Evolutionary conservation across 2,329 filamentous ascomycete genomes (phyloP).

Genomic region (Zasmidium citrigriseum): DNA sequence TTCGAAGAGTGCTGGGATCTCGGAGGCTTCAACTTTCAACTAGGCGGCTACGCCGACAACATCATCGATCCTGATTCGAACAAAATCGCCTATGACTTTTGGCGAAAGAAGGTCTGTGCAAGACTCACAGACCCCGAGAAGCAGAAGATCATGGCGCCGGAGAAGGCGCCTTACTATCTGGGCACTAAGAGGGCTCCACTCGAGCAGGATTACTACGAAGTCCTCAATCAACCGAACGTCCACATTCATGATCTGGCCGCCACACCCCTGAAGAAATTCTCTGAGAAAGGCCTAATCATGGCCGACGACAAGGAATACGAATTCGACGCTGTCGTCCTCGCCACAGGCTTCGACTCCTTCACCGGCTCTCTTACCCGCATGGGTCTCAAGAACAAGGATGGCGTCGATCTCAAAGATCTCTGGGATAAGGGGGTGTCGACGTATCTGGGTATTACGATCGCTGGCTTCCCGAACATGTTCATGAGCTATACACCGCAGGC

Average conservation of each 20-base stretch:
- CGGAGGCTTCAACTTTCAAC: constrained; percentile 59
- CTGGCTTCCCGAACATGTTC: constrained; percentile 41
- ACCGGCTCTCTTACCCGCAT: constrained; percentile 38
- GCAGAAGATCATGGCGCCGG: constrained; percentile 52
- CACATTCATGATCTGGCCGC: constrained; percentile 43
- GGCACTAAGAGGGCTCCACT: constrained; percentile 47
- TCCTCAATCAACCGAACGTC: constrained; percentile 45
- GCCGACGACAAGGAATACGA: constrained; percentile 40
- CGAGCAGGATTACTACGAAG: constrained; percentile 51
- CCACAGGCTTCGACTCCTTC: constrained; percentile 48
- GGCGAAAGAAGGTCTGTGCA: constrained; percentile 53
- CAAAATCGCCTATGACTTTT: constrained; percentile 56
- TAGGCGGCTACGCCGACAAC: constrained; percentile 56
- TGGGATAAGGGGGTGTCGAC: constrained; percentile 44
- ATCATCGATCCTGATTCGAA: constrained; percentile 51
- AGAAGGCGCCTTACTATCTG: constrained; percentile 49
- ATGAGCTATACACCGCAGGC: constrained; percentile 48
- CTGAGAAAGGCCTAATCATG: constrained; percentile 46
- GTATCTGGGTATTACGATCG: constrained; percentile 39
- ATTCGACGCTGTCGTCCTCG: constrained; percentile 47
- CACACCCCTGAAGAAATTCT: constrained; percentile 43
- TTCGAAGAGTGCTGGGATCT: constrained; percentile 44
- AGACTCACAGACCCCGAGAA: constrained; percentile 53
- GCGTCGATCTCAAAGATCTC: constrained; percentile 33
- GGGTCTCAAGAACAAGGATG: constrained; percentile 33